Base-by-base conservation (phyloP, 2,329 filamentous ascomycete genomes). In the Apiospora kogelbergensis region DNA sequence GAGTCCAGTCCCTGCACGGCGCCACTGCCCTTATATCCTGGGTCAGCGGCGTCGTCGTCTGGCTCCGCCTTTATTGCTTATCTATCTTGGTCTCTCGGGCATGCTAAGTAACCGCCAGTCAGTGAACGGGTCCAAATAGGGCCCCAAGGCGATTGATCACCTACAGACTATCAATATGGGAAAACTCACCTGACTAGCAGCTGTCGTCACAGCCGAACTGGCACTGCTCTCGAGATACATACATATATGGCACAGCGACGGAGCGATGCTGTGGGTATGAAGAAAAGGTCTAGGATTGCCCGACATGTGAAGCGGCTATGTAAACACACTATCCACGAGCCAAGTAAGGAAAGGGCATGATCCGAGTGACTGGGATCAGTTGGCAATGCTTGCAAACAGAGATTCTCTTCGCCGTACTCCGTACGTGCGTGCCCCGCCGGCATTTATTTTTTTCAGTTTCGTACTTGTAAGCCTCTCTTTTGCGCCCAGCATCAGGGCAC, bases 381-480 rank as follows among this genome's bases (percentile, higher is more conserved):
- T 30, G 30, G 53, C 17, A 60, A 60, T 60, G 26, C 30, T 48
- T 57, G 48, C 30, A 57, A 57, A 33, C 48, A 33, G 48, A 33
- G 48, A 33, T 57, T 57, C 48, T 57, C 48, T 5, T 42, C 40
- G 15, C 13, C 17, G 40, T 15, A 15, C 48, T 33, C 44, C 20
- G 44, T 46, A 22, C 44, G 20, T 60, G 17, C 46, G 46, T 53
- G 48, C 53, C 53, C 53, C 53, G 53, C 53, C 53, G 26, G 15
- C 48, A 1, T 3, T 22, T 53, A 26, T 26, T 48, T 30, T 53
- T 26, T 33, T 60, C 53, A 60, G 26, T 60, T 60, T 60, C 53
- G 53, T 60, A 60, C 53, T 60, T 60, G 53, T n/a, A 60, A 60
- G 53, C 53, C 53, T 60, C 53, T 37, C 26, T 60, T 60, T 57